Evolutionary conservation across 176 grass and related monocot genomes (phyloP).

Genomic region (Hsuehochloa calcarea): DNA sequence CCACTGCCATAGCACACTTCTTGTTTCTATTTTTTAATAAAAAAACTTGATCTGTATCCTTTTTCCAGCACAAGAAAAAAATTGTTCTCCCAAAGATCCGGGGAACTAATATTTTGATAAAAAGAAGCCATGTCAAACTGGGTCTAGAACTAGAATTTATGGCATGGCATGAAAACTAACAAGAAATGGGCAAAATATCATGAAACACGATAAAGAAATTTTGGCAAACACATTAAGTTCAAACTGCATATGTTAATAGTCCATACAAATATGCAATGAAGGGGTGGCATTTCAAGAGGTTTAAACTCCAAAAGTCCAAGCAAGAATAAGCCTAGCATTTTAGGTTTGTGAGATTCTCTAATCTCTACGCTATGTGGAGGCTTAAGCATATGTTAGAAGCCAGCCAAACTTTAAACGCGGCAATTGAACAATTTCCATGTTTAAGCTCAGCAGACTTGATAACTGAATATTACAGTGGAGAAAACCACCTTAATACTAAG

Average conservation of each 20-base stretch:
- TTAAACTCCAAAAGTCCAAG: not conserved
- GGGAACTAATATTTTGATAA: not conserved
- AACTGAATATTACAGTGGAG: not conserved
- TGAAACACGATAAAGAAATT: not conserved
- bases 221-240: not conserved
- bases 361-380: not conserved
- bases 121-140: not conserved
- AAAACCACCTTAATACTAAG: not conserved
- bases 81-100: not conserved
- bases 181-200: not conserved
- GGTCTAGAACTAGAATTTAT: not conserved
- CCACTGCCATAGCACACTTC: not conserved
- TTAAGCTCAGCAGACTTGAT: not conserved
- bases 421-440: not conserved
- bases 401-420: not conserved
- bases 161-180: not conserved
- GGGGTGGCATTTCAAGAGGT: not conserved
- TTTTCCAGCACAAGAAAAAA: not conserved
- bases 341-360: conserved; percentile 3
- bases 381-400: not conserved
- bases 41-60: not conserved
- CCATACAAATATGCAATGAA: not conserved
- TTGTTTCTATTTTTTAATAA: not conserved
- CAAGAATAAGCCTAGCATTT: conserved; percentile 8
- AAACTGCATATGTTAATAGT: not conserved